phyloP scores from a whole-genome alignment of 352 stramenopile genomes.

The Aphanomyces invadans region DNA sequence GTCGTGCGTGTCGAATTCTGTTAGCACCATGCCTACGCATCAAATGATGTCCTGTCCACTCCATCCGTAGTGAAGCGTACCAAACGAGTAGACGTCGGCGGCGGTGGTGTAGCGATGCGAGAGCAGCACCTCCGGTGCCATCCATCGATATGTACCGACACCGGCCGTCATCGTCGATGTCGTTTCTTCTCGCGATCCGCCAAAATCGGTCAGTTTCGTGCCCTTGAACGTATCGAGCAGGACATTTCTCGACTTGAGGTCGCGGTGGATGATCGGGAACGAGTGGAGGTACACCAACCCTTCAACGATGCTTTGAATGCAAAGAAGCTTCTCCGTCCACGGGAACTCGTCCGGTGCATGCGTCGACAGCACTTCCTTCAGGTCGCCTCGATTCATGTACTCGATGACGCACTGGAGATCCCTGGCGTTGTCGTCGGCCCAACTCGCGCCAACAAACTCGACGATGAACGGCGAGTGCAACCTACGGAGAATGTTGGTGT shows the following conservation, averaged over 20 bases:
- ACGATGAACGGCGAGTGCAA: conserved; percentile 33
- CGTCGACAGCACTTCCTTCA: not conserved
- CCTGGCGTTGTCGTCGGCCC: not conserved
- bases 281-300: conserved; percentile 11
- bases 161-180: not conserved
- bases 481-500: not conserved
- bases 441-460: conserved; percentile 5
- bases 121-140: not conserved
- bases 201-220: conserved; percentile 6
- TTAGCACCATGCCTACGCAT: not conserved
- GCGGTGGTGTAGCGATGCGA: not conserved
- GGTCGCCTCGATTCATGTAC: conserved; percentile 17
- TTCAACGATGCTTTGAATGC: conserved; percentile 14
- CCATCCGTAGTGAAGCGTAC: no score
- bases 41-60: not conserved
- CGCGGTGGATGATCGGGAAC: not conserved
- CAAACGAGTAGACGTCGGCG: conserved; percentile 4
- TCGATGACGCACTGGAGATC: conserved; percentile 6
- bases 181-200: not conserved
- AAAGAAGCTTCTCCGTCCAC: conserved; percentile 20
- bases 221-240: not conserved
- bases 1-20: not conserved
- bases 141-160: not conserved
- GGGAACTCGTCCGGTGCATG: not conserved
- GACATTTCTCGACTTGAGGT: conserved; percentile 3